A percentile compares a stretch with the other conserved stretches of the same genome.
Conservation (phyloP, 192 early-diverging fungal species). For the Nowakowskiella sp. region DNA sequence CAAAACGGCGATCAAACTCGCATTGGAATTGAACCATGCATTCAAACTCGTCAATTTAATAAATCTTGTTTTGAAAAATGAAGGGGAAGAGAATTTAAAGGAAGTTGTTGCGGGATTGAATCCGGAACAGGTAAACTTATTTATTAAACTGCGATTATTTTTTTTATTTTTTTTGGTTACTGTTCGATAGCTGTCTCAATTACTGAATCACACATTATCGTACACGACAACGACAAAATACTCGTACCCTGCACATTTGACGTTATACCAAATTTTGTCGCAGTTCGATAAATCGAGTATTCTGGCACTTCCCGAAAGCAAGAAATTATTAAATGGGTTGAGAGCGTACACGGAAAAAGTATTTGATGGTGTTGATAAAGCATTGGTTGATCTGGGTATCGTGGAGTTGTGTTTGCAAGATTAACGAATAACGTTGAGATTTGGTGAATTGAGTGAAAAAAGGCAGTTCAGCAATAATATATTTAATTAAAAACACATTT, state of each 20-base stretch:
- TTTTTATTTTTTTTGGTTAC: constrained; percentile 12
- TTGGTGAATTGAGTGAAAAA: too few relatives aligned
- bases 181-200: constrained; percentile 55
- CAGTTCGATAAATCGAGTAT: constrained; percentile 58
- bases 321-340: constrained; percentile 76
- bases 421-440: too few relatives aligned
- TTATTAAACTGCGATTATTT: constrained; percentile 12
- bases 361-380: constrained; percentile 71
- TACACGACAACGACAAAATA: constrained; percentile 93
- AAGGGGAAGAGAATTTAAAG: neutral
- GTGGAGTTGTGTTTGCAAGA: too few relatives aligned
- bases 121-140: too few relatives aligned
- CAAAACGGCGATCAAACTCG: constrained; percentile 80
- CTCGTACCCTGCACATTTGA: constrained; percentile 68
- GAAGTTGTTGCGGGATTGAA: too few relatives aligned
- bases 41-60: constrained; percentile 66
- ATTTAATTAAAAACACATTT: constrained; percentile 75
- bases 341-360: constrained; percentile 90
- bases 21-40: constrained; percentile 84
- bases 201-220: constrained; percentile 77
- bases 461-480: constrained; percentile 87
- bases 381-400: too few relatives aligned
- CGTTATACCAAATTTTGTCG: constrained; percentile 69
- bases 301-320: constrained; percentile 67
- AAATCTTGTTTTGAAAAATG: neutral